Evolutionary conservation across 495 filamentous ascomycete genomes (phyloP), one percentile per base, ranked within the genome.

Genomic region (Penicillium antarcticum): DNA sequence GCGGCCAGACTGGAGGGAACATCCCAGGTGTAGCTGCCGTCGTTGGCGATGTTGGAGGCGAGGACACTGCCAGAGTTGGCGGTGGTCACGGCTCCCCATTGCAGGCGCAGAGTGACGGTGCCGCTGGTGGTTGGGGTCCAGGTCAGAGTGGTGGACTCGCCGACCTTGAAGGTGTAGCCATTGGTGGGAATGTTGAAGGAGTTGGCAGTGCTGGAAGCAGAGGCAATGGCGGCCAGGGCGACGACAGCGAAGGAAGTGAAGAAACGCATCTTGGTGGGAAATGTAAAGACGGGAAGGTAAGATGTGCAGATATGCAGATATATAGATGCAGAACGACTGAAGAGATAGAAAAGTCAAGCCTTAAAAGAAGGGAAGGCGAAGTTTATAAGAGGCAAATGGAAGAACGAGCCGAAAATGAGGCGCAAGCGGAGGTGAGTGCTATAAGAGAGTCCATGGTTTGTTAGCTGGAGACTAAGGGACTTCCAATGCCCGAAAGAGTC

Each of bases 1-100:
- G 61, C 65, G 31, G 65, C 65, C 41, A 80, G 65, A 42, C 68
- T 48, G 40, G 67, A 46, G 36, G 72, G 70, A 7, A 77, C 68
- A n/a, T 65, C 68, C 79, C 82, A 85, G 51, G 73, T 77, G 71
- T 70, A 84, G 52, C 62, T 70, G 53, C 84, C 84, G 38, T 69
- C 71, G 73, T 87, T 86, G 41, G 61, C 42, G 58, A 85, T 76
- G 53, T 61, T 59, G 18, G 71, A 68, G 26, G 76, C 79, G 62
- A 87, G 77, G 8, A 61, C 54, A 31, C 58, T 72, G 17, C 81
- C 78, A 4, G 64, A 52, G 41, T 60, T 60, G 6, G 82, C 49
- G 48, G 78, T 69, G 44, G 64, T 72, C 33, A 70, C 63, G 4
- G 62, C 48, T 16, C 82, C 83, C 49, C 62, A 72, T 51, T 84